Evolutionary conservation across 768 basidiomycete genomes (phyloP).

Genomic region (Boletus barrowsii): DNA sequence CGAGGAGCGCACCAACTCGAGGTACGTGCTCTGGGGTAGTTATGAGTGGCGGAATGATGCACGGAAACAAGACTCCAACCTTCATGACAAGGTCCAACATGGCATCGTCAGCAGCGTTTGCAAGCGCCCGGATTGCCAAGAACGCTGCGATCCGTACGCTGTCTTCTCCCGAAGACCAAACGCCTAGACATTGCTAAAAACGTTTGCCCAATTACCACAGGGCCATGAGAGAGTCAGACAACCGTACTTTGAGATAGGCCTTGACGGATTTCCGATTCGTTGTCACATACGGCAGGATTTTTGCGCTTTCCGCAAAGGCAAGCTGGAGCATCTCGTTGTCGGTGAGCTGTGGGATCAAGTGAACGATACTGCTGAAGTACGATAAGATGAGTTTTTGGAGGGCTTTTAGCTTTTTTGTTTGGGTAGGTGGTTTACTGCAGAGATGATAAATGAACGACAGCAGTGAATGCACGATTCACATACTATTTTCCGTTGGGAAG

Average conservation of each 20-base stretch:
- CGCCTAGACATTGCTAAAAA: conserved; percentile 68
- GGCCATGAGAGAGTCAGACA: neutral
- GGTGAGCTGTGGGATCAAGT: conserved; percentile 73
- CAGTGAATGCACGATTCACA: conserved; percentile 26
- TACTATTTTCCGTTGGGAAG: conserved; percentile 83
- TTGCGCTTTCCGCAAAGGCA: conserved; percentile 80
- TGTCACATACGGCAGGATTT: conserved; percentile 85
- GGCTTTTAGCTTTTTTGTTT: conserved; percentile 76
- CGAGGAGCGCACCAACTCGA: conserved; percentile 76
- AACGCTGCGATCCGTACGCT: conserved; percentile 82
- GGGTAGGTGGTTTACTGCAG: conserved; percentile 81
- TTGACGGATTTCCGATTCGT: conserved; percentile 83
- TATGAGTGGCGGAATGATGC: neutral
- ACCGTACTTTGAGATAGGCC: conserved; percentile 77
- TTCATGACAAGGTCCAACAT: conserved; percentile 85
- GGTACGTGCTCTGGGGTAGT: conserved; percentile 71
- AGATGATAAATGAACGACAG: neutral
- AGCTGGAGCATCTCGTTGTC: conserved; percentile 63
- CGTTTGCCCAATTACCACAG: neutral
- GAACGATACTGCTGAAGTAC: conserved; percentile 84
- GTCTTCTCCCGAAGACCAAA: conserved; percentile 85
- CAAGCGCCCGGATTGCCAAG: conserved; percentile 77
- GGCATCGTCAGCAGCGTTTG: conserved; percentile 71
- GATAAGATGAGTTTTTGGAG: conserved; percentile 86
- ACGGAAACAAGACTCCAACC: conserved; percentile 38